Base-by-base conservation (phyloP, 352 stramenopile species). In the Plasmopara viticola region DNA sequence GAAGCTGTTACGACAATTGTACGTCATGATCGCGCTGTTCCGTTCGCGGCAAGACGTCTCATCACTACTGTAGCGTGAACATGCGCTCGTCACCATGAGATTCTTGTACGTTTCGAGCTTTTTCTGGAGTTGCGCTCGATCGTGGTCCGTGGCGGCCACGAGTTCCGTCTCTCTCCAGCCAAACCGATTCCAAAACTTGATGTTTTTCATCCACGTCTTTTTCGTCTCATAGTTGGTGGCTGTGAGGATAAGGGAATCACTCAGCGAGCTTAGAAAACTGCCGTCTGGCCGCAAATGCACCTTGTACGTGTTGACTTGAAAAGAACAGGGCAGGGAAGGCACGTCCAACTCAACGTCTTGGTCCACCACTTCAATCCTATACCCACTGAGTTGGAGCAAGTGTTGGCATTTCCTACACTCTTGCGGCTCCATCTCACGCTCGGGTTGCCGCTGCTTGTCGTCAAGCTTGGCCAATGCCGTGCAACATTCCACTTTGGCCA, bases 291-390 rank as follows among this genome's bases (percentile, higher is more conserved):
- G 34, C 20, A 73, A 37, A 51, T 61, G 48, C 17, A 71, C 17
- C 45, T 65, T 86, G 64, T 60, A 87, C n/a, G 74, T 90, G 51
- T 80, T 70, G 41, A 90, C 68, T 30, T 77, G 70, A 57, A 90
- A 90, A 47, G 72, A 86, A 43, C 57, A 72, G 8, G 76, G 72
- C 28, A 86, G 56, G 6, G 63, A 68, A 13, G 52, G 40, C 28
- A 68, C 57, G 29, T 80, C 72, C 17, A 70, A 29, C 14, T 83
- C 70, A 13, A 68, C 51, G 12, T 75, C 71, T 14, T 60, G 61
- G 42, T 86, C 76, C 34, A 77, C 37, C 17, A 90, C 71, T 17
- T 87, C 76, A 17, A 90, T 70, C 13, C 74, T 60, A 49, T 70
- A 66, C 2, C 79, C 74, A 37, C 79, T 87, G 25, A 90, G 71